phyloP scores from a whole-genome alignment of 139 green algal genomes.

The Ulvella scutata region DNA sequence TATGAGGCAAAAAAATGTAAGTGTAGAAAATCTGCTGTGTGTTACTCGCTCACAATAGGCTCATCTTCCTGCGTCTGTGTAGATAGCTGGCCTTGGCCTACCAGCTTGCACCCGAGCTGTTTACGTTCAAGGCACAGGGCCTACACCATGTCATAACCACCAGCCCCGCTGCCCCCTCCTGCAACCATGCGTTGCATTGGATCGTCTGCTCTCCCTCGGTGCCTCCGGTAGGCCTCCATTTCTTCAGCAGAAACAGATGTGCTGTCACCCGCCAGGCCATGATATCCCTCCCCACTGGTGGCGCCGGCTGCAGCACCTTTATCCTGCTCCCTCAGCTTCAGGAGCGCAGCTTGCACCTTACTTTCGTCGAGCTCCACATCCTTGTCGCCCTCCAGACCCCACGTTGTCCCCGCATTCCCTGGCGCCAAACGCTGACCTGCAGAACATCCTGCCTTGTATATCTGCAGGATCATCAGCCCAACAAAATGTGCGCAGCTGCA shows the following conservation, averaged over 20 bases:
- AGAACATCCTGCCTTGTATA: background rate
- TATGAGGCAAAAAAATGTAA: too few relatives aligned
- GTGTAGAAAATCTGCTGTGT: too few relatives aligned
- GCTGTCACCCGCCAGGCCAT: constrained; percentile 31
- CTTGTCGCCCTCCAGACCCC: constrained; percentile 37
- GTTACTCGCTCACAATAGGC: too few relatives aligned
- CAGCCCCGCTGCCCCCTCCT: background rate
- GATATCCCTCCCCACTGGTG: constrained; percentile 31
- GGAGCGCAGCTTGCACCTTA: constrained; percentile 59
- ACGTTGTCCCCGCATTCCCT: constrained; percentile 12
- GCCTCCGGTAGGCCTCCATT: constrained; percentile 94
- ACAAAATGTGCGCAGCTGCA: background rate
- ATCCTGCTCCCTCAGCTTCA: constrained; percentile 57
- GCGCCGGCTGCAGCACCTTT: background rate
- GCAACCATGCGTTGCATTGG: constrained; percentile 35
- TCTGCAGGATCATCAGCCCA: background rate
- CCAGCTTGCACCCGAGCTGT: too few relatives aligned
- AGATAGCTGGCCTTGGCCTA: too few relatives aligned
- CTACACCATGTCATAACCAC: constrained; percentile 27
- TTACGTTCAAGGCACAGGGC: background rate
- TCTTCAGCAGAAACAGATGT: constrained; percentile 73
- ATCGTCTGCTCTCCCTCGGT: constrained; percentile 46
- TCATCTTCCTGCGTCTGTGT: too few relatives aligned
- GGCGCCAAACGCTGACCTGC: background rate
- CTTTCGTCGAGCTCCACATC: constrained; percentile 49